Percentiles rank a stretch among this genome's conserved stretches.
These are phyloP conservation scores for Lasiosphaeriaceae sp. DNA, from an alignment of 495 filamentous ascomycete genomes.

Conservation along the genomic window DNA sequence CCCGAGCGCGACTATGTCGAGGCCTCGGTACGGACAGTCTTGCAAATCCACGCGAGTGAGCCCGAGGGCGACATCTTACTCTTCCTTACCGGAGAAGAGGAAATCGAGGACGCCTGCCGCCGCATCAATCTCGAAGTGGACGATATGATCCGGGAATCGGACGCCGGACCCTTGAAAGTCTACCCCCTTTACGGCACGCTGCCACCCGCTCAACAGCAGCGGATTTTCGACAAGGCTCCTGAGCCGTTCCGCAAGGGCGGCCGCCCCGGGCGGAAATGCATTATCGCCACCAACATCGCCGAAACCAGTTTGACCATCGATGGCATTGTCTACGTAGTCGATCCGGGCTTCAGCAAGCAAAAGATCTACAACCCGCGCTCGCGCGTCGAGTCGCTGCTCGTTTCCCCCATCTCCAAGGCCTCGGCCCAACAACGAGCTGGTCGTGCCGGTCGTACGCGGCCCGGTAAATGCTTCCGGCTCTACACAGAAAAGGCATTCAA, in stretches of 20 bases:
- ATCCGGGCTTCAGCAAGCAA: slow-evolving; percentile 98
- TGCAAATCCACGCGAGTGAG: slow-evolving; percentile 93
- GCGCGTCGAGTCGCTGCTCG: slow-evolving; percentile 90
- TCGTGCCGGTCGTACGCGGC: slow-evolving; percentile 96
- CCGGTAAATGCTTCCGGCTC: slow-evolving; percentile 95
- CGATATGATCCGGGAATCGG: slow-evolving; percentile 84
- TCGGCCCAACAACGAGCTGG: slow-evolving; percentile 98
- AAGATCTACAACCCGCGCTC: slow-evolving; percentile 98
- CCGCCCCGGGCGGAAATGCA: slow-evolving; percentile 86
- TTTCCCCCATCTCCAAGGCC: slow-evolving; percentile 95
- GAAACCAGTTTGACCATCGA: slow-evolving; percentile 98
- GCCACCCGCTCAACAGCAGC: slow-evolving; percentile 87
- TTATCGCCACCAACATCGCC: slow-evolving; percentile 96
- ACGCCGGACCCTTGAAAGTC: slow-evolving; percentile 82
- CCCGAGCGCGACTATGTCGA: slow-evolving; percentile 96
- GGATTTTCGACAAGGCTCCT: slow-evolving; percentile 89
- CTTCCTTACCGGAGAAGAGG: slow-evolving; percentile 97
- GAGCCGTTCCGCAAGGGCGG: slow-evolving; percentile 67
- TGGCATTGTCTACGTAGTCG: slow-evolving; percentile 97
- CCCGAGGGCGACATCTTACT: slow-evolving; percentile 91
- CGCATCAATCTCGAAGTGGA: slow-evolving; percentile 89
- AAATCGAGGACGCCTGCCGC: slow-evolving; percentile 93
- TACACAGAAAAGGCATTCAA: slow-evolving; percentile 97
- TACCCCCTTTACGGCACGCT: slow-evolving; percentile 95
- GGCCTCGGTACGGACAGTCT: slow-evolving; percentile 85